A percentile compares a stretch with the other conserved stretches of the same genome.
phyloP scores from a whole-genome alignment of 2,329 filamentous ascomycete genomes.

The Fusarium xylarioides region DNA sequence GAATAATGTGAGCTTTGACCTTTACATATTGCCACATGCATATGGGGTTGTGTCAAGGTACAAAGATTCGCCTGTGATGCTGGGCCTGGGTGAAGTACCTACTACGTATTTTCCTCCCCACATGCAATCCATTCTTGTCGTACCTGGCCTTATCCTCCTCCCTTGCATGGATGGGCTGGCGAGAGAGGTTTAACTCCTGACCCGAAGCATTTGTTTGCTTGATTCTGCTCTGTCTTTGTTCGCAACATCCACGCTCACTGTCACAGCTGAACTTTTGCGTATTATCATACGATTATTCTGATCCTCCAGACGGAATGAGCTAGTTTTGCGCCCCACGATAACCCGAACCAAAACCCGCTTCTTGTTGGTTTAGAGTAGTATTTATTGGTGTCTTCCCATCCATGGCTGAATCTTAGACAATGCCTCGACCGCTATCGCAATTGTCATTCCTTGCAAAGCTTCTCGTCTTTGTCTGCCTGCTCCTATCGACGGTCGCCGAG shows the following conservation, averaged over 20 bases:
- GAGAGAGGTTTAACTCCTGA: constrained; percentile 26
- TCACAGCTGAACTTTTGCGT: not conserved
- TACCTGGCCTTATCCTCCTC: constrained; percentile 24
- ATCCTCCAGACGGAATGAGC: constrained; percentile 33
- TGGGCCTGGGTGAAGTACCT: constrained; percentile 1
- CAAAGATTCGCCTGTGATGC: not conserved
- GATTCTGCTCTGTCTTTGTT: constrained; percentile 10
- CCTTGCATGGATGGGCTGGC: constrained; percentile 31
- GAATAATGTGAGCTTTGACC: not conserved
- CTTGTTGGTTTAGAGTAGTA: constrained; percentile 29
- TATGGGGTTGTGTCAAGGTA: not conserved
- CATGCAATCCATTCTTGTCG: not conserved
- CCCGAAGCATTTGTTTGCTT: constrained; percentile 25
- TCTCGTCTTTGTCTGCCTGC: constrained; percentile 27
- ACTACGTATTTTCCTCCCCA: constrained; percentile 13
- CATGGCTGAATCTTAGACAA: constrained; percentile 31
- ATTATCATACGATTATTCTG: not conserved
- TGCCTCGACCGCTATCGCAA: constrained; percentile 26
- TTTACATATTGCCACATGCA: not conserved
- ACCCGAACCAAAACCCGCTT: constrained; percentile 31
- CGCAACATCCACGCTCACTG: not conserved
- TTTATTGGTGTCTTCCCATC: constrained; percentile 23
- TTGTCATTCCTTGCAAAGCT: constrained; percentile 32
- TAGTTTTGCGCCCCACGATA: constrained; percentile 35
- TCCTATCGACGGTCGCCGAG: constrained; percentile 44